Conservation (phyloP, 169 alveolate genomes). For the Cryptosporidium sp. region DNA sequence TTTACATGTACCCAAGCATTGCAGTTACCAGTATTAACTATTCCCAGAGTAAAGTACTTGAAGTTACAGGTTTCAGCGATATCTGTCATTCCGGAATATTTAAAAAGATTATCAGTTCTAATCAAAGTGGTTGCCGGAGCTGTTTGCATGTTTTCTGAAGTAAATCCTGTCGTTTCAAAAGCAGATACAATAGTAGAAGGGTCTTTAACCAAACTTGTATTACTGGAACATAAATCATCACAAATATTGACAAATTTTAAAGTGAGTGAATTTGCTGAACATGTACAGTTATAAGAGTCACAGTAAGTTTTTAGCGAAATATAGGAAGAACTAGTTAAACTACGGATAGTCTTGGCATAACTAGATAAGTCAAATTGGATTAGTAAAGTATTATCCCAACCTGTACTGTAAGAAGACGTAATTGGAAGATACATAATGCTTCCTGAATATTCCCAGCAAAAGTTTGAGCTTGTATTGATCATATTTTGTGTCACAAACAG, state of each 20-base stretch:
- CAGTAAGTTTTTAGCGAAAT: conserved; percentile 28
- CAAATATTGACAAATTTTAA: conserved; percentile 8
- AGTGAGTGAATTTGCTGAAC: neutral
- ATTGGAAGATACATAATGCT: conserved; percentile 25
- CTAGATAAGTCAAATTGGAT: conserved; percentile 30
- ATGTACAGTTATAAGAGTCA: conserved; percentile 28
- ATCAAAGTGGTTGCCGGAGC: conserved; percentile 7
- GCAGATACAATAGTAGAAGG: neutral
- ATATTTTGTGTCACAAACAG: conserved; percentile 44
- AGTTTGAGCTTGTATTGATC: conserved; percentile 32
- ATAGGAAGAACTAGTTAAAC: neutral
- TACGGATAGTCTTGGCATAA: neutral
- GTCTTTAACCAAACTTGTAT: conserved; percentile 14
- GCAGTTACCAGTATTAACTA: conserved; percentile 26
- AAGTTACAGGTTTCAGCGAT: conserved; percentile 25
- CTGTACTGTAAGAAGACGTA: neutral
- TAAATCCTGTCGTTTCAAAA: neutral
- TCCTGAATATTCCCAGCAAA: conserved; percentile 68
- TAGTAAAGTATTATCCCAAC: conserved; percentile 41
- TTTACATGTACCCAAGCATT: conserved; percentile 39
- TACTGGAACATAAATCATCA: conserved; percentile 27
- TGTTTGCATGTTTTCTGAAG: conserved; percentile 36
- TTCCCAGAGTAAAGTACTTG: conserved; percentile 40
- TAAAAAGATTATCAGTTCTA: neutral
- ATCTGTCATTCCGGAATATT: neutral